Conservation (phyloP, 805 yeast species). For the Teunomyces stri region DNA sequence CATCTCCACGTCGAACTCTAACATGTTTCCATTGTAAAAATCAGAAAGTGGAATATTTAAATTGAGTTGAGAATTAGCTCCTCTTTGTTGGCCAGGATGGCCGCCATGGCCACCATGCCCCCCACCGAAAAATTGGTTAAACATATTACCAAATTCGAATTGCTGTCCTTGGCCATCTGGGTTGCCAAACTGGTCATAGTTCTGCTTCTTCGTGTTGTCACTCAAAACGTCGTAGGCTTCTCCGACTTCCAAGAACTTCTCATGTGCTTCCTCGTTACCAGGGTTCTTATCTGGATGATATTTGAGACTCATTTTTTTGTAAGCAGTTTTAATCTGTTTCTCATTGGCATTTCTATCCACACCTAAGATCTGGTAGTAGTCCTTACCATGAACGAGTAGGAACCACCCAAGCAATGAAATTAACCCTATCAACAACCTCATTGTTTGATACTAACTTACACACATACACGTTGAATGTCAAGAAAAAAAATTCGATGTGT, state of each 20-base stretch:
- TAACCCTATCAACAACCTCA: slow-evolving; percentile 6
- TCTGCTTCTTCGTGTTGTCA: slow-evolving; percentile 63
- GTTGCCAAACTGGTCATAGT: slow-evolving; percentile 77
- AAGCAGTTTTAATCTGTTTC: slow-evolving; percentile 81
- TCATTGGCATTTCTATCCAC: slow-evolving; percentile 67
- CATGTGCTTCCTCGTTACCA: slow-evolving; percentile 71
- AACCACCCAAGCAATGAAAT: slow-evolving; percentile 8
- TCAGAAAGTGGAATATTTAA: slow-evolving; percentile 60
- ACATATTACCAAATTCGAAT: slow-evolving; percentile 55
- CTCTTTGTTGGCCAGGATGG: slow-evolving; percentile 48
- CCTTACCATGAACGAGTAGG: slow-evolving; percentile 26
- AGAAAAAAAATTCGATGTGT: neutral
- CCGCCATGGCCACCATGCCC: slow-evolving; percentile 21
- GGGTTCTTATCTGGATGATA: slow-evolving; percentile 95
- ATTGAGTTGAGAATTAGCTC: slow-evolving; percentile 58
- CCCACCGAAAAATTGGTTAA: slow-evolving; percentile 51
- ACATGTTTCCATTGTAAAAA: slow-evolving; percentile 64
- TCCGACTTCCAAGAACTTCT: slow-evolving; percentile 84
- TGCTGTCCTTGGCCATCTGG: slow-evolving; percentile 45
- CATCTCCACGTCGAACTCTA: slow-evolving; percentile 62
- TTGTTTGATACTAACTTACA: neutral
- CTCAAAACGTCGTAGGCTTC: slow-evolving; percentile 88
- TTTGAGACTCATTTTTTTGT: slow-evolving; percentile 74
- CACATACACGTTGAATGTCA: slow-evolving; percentile 7
- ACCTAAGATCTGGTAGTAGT: slow-evolving; percentile 65